Base-by-base conservation (phyloP, 257 asterid species). In the Perilla frutescens region DNA sequence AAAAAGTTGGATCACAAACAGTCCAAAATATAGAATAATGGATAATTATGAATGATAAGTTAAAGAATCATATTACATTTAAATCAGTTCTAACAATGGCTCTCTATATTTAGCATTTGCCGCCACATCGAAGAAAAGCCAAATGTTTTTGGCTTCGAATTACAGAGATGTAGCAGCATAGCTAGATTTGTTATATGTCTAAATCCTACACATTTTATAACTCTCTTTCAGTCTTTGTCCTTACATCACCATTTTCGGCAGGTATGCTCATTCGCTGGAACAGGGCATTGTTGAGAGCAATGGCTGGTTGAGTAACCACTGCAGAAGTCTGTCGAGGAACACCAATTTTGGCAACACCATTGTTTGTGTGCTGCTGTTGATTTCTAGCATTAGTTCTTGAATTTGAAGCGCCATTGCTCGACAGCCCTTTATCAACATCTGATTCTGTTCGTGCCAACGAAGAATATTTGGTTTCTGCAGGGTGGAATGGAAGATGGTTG, bases 391-490 rank as follows among this genome's bases (percentile, higher is more conserved):
- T 88, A 8, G 61, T 68, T 79, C 71, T 79, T 31, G 44, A 64
- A 55, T 58, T 76, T 66, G 82, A 59, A 65, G 76, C 39, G 71
- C 79, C 84, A 36, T 84, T 84, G 82, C 78, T 75, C 71, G 68
- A 20, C 41, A 55, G 20, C 32, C 79, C 87, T 49, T 55, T 54
- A 36, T 82, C 85, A 37, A 68, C 48, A 64, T 73, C 78, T 1
- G 83, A 82, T 54, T 80, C 86, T 26, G 82, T 77, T 26, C 81
- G 83, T 61, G 87, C 89, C 79, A 86, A 76, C 6, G 88, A 86
- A 48, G 94, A 86, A 80, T 81, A 83, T 70, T 77, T 82, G 32
- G 78, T 83, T 79, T 84, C 97, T 91, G 93, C 55, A 71, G 49
- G 45, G 62, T 47, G 53, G 45, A 74, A 57, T 4, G 49, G 50